Percentiles rank a stretch among this genome's conserved stretches.
Evolutionary conservation across 1,284 basidiomycete species (phyloP).

Genomic region (Ustilago bromivora): DNA sequence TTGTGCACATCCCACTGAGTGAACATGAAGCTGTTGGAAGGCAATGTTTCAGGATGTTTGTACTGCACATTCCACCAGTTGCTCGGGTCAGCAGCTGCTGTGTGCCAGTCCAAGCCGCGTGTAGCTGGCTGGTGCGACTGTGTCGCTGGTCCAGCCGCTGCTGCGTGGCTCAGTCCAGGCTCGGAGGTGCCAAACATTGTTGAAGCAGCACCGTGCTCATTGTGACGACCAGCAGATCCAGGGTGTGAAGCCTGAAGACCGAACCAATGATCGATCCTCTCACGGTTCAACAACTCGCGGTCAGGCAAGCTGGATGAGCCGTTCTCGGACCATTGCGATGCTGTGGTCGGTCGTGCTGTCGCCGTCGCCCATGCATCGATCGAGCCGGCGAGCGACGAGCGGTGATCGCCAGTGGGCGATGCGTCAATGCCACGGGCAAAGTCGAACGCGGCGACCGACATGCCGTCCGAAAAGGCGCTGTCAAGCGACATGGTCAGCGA

Average conservation of each 20-base stretch:
- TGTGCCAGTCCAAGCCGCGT: constrained; percentile 35
- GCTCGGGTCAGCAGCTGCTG: constrained; percentile 21
- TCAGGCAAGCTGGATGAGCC: constrained; percentile 36
- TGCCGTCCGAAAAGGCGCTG: constrained; percentile 46
- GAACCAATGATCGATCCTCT: constrained; percentile 47
- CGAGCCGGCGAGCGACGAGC: constrained; percentile 43
- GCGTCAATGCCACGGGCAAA: constrained; percentile 42
- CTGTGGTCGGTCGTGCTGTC: constrained; percentile 27
- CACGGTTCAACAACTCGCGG: constrained; percentile 37
- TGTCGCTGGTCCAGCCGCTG: constrained; percentile 10
- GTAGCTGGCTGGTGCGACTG: constrained; percentile 12
- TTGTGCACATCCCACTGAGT: constrained; percentile 18
- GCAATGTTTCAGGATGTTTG: constrained; percentile 30
- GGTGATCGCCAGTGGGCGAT: constrained; percentile 31
- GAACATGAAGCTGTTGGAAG: constrained; percentile 33
- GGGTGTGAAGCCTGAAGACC: constrained; percentile 27
- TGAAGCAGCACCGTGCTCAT: constrained; percentile 3
- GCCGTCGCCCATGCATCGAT: constrained; percentile 43
- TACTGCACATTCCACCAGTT: constrained; percentile 51
- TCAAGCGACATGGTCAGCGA: constrained; percentile 52
- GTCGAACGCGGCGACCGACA: constrained; percentile 47
- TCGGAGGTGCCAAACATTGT: constrained; percentile 36
- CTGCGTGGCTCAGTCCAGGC: constrained; percentile 24
- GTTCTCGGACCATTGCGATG: constrained; percentile 49
- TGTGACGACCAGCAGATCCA: constrained; percentile 15